Evolutionary conservation across 1,139 yeast species (phyloP), one percentile per base, ranked within the genome.

Genomic region (Saccharomyces uvarum): DNA sequence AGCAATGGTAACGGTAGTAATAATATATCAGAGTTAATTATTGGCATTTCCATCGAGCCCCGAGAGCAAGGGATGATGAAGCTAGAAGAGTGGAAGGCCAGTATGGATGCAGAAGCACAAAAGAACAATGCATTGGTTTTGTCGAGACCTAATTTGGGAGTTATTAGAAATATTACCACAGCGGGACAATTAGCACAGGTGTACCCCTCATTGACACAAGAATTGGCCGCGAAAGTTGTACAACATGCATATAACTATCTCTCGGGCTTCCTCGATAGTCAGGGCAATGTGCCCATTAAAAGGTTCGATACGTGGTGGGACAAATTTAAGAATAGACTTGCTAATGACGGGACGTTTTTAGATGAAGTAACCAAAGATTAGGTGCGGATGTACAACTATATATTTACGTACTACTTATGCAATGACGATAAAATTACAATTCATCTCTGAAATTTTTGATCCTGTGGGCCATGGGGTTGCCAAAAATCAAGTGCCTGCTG

Each of bases 271-370:
- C 79, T 90, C 13, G 96, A 88, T 64, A 70, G 73, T 6, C 75
- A 79, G 29, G 96, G 96, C 0, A 87, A 81, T 63, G 97, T 91
- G 4, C 88, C 95, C 2, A 88, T 93, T 70, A 87, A 84, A 66
- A 88, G 85, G 50, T 91, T 93, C 66, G 96, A 93, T 68, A 85
- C 82, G 42, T 93, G 99, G 99, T 91, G 99, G 98, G 84, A 80
- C 59, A 93, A 90, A 71, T 95, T 93, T 73, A 86, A 81, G 69
- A 73, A 80, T 13, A 84, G 86, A 65, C 67, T 93, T 55, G 77
- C 81, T 16, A 84, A 84, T 59, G 95, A 95, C 67, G 97, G 97
- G 1, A 81, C 80, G 54, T 93, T 89, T 66, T 72, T 93, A 52
- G 88, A 88, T 58, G 75, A 73, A 51, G 66, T 70, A 2, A 68